These are phyloP conservation scores for Lumnitzera littorea DNA, from an alignment of 345 rosid genomes.

Conservation along the genomic window DNA sequence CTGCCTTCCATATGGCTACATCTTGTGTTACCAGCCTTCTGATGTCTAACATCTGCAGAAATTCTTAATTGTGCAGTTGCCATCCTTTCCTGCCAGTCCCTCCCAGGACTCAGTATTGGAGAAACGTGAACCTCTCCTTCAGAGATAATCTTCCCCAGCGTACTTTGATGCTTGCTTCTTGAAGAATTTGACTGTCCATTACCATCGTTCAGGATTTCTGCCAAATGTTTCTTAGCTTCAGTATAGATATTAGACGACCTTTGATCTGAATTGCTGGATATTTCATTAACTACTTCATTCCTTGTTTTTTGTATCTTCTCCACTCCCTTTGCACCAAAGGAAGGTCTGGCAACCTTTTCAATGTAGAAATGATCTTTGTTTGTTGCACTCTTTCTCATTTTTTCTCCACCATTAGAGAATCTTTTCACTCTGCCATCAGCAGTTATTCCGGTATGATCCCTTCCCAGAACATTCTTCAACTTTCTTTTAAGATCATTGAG, in stretches of 20 bases:
- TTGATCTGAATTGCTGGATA: slow-evolving; percentile 25
- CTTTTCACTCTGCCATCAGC: slow-evolving; percentile 21
- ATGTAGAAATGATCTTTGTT: slow-evolving; percentile 69
- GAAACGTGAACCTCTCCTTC: slow-evolving; percentile 57
- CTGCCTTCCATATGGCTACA: no score
- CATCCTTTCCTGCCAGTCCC: slow-evolving; percentile 35
- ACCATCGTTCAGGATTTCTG: slow-evolving; percentile 60
- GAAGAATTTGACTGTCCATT: slow-evolving; percentile 34
- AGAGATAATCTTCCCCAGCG: slow-evolving; percentile 70
- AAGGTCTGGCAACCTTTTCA: slow-evolving; percentile 60
- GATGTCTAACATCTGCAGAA: slow-evolving; percentile 14
- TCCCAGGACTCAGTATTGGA: slow-evolving; percentile 55
- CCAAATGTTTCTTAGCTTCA: slow-evolving; percentile 86
- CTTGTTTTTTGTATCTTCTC: slow-evolving; percentile 24
- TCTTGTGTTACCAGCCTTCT: neutral
- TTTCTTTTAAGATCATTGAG: slow-evolving; percentile 27
- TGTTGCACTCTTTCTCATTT: slow-evolving; percentile 35
- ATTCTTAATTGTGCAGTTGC: slow-evolving; percentile 38
- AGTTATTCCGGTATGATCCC: slow-evolving; percentile 37
- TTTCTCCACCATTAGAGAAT: slow-evolving; percentile 23
- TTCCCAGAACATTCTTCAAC: slow-evolving; percentile 66
- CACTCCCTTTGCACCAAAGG: slow-evolving; percentile 27
- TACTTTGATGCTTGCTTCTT: slow-evolving; percentile 33
- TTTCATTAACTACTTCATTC: slow-evolving; percentile 22
- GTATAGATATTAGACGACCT: slow-evolving; percentile 52